phyloP scores from a whole-genome alignment of 2,329 filamentous ascomycete genomes.

The Aspergillus chevalieri region DNA sequence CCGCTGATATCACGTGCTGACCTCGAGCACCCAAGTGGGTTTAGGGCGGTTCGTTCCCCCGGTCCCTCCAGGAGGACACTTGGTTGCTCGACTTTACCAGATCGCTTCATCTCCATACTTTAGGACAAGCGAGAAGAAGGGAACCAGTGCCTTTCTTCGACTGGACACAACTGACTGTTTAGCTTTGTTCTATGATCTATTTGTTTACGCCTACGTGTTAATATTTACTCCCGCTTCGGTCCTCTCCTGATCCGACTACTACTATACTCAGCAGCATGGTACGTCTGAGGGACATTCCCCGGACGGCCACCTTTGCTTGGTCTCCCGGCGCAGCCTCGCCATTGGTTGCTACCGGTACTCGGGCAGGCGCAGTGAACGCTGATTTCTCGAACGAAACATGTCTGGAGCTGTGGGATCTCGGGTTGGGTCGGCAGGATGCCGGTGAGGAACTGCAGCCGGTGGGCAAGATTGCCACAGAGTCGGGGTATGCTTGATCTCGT shows the following conservation, averaged over 20 bases:
- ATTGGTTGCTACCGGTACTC: conserved; percentile 85
- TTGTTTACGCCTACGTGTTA: no score
- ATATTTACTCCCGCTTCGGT: conserved; percentile 7
- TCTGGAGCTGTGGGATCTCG: conserved; percentile 92
- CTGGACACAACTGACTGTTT: conserved; percentile 2
- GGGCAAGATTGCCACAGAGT: conserved; percentile 77
- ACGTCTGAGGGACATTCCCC: conserved; percentile 88
- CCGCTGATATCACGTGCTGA: conserved; percentile 29
- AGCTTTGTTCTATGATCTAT: neutral
- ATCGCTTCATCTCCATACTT: conserved; percentile 18
- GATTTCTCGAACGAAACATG: conserved; percentile 98
- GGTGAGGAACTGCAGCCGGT: conserved; percentile 79
- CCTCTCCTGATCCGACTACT: conserved; percentile 17
- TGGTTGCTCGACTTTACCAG: conserved; percentile 25
- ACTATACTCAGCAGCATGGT: conserved; percentile 60
- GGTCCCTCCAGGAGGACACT: conserved; percentile 35
- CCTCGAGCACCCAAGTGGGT: conserved; percentile 17
- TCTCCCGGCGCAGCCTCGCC: conserved; percentile 73
- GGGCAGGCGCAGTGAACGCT: conserved; percentile 89
- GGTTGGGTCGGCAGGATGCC: conserved; percentile 68
- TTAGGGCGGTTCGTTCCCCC: conserved; percentile 23
- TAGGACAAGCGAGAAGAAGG: conserved; percentile 27
- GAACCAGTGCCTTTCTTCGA: conserved; percentile 13
- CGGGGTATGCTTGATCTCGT: conserved; percentile 56
- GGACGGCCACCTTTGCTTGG: conserved; percentile 97